These are phyloP conservation scores for Puccinia hordei DNA, from an alignment of 1,284 basidiomycete genomes.

Conservation along the genomic window DNA sequence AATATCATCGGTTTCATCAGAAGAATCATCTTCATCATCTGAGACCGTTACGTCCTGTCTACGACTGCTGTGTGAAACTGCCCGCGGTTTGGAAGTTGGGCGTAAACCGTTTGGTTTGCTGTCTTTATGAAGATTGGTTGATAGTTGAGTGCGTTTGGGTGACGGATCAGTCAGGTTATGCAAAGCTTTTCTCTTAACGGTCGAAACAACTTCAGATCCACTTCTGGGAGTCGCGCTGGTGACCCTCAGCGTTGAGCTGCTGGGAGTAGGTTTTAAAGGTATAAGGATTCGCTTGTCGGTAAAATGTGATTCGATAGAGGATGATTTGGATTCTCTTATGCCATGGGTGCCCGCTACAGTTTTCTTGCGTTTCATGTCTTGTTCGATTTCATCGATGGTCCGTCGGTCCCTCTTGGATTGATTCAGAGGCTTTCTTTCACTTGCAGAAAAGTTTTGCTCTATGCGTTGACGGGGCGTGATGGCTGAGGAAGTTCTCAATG, in stretches of 20 bases:
- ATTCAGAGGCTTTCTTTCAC: slow-evolving; percentile 41
- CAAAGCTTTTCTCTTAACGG: slow-evolving; percentile 7
- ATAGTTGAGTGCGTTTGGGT: neutral
- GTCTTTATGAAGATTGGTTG: neutral
- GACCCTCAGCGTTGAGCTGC: neutral
- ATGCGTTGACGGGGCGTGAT: slow-evolving; percentile 29
- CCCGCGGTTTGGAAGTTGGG: neutral
- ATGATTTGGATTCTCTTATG: neutral
- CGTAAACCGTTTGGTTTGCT: neutral
- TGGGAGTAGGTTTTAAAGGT: slow-evolving; percentile 8
- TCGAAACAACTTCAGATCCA: neutral
- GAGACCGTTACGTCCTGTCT: neutral
- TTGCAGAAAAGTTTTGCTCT: slow-evolving; percentile 12
- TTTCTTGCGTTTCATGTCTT: slow-evolving; percentile 39
- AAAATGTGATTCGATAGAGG: too few relatives aligned
- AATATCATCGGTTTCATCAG: slow-evolving; percentile 21
- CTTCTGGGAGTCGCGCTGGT: neutral
- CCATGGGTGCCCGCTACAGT: neutral
- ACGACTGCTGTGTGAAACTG: slow-evolving; percentile 5
- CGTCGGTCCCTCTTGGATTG: slow-evolving; percentile 29
- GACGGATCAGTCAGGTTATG: neutral
- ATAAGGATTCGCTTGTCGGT: neutral
- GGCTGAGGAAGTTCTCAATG: neutral
- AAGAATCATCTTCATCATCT: slow-evolving; percentile 2
- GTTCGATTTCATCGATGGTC: slow-evolving; percentile 50